Evolutionary conservation across 2,329 filamentous ascomycete species (phyloP).

Genomic region (Tolypocladium nubicola): DNA sequence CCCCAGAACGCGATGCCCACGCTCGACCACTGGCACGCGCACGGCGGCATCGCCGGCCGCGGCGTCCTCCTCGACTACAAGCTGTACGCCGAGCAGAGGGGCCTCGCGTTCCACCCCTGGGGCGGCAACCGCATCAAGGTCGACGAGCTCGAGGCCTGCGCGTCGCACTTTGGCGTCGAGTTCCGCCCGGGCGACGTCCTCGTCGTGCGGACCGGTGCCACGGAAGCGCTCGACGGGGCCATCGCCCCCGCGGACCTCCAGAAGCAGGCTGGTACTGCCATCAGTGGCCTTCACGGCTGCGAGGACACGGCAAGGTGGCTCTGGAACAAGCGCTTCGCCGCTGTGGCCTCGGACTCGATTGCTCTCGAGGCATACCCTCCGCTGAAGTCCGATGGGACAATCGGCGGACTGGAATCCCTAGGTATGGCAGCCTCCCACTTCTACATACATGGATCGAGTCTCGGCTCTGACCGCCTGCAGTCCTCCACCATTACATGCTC

Average conservation of each 20-base stretch:
- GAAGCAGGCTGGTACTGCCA: neutral
- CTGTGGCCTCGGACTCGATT: slow-evolving; percentile 52
- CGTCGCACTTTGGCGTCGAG: slow-evolving; percentile 47
- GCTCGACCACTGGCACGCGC: slow-evolving; percentile 38
- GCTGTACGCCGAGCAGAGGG: slow-evolving; percentile 36
- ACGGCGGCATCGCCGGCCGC: slow-evolving; percentile 41
- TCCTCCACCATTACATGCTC: slow-evolving; percentile 37
- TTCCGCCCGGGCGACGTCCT: slow-evolving; percentile 58
- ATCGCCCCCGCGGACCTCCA: slow-evolving; percentile 22
- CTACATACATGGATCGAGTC: too few relatives aligned
- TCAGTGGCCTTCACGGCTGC: slow-evolving; percentile 31
- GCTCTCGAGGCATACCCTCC: slow-evolving; percentile 56
- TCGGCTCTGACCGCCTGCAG: slow-evolving; percentile 3
- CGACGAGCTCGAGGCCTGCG: slow-evolving; percentile 46
- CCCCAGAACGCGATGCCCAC: slow-evolving; percentile 16
- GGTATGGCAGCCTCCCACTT: slow-evolving; percentile 16
- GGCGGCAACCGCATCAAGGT: slow-evolving; percentile 41
- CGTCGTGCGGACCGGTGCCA: slow-evolving; percentile 52
- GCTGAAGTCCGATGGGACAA: slow-evolving; percentile 27
- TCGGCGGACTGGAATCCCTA: slow-evolving; percentile 20
- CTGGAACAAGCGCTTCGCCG: slow-evolving; percentile 58
- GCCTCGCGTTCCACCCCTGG: slow-evolving; percentile 39
- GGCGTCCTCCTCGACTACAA: slow-evolving; percentile 47
- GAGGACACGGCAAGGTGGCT: slow-evolving; percentile 52
- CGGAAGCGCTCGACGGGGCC: slow-evolving; percentile 43